These are phyloP conservation scores for Cryptosporidium sp. DNA, from an alignment of 169 alveolate species.

Conservation along the genomic window DNA sequence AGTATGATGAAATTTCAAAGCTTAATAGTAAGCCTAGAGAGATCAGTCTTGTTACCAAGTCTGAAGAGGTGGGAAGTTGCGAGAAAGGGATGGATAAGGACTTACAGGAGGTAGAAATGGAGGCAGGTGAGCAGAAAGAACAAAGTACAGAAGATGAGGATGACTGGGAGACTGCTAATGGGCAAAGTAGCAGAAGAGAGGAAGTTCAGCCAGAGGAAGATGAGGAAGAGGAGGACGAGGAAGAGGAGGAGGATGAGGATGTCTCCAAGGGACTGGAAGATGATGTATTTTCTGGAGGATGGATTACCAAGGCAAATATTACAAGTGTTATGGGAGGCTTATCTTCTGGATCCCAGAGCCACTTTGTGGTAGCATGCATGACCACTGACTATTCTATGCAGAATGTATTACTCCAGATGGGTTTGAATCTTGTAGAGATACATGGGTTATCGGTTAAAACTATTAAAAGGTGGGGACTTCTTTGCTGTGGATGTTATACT, in stretches of 20 bases:
- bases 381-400: conserved; percentile 93
- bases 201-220: conserved; percentile 31
- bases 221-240: conserved; percentile 46
- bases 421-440: conserved; percentile 87
- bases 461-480: conserved; percentile 89
- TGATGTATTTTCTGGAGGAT: conserved; percentile 77
- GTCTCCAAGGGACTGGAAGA: conserved; percentile 51
- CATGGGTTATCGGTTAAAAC: conserved; percentile 88
- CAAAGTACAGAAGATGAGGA: conserved; percentile 69
- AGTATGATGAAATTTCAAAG: conserved; percentile 84
- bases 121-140: conserved; percentile 16
- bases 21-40: conserved; percentile 78
- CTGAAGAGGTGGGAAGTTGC: conserved; percentile 7
- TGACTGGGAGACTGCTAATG: conserved; percentile 18
- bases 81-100: conserved; percentile 1
- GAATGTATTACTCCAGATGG: conserved; percentile 90
- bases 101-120: not conserved
- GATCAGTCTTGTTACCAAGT: conserved; percentile 65
- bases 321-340: conserved; percentile 79
- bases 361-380: conserved; percentile 84
- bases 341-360: conserved; percentile 19
- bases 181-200: conserved; percentile 21
- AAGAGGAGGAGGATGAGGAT: conserved; percentile 56
- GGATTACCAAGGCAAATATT: conserved; percentile 83
- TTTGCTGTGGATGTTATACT: conserved; percentile 84